Base-by-base conservation (phyloP, 2,329 filamentous ascomycete genomes). In the Ophiostoma piceae region DNA sequence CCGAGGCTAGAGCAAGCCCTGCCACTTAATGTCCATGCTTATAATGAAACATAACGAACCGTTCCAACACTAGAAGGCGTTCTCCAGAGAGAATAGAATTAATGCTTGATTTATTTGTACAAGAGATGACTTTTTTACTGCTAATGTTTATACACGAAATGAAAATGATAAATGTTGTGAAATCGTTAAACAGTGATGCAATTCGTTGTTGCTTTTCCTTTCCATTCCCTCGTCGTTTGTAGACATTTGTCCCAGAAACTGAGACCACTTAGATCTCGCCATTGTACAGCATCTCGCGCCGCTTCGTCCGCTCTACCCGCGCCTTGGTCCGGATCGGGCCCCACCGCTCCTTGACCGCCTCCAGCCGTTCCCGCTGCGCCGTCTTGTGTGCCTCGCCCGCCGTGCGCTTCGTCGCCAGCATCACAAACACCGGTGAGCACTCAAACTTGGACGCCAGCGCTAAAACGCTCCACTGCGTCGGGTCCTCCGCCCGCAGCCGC, bases 361-460 rank as follows among this genome's bases (percentile, higher is more conserved):
- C 83, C 72, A 82, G 72, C 76, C 82, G 81, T 70, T 77, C 79
- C 75, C 77, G 82, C 73, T 82, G 71, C 76, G 81, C 81, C 62
- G 81, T 77, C 72, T 79, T 78, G 78, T 88, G 84, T 75, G 83
- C 82, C 37, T 47, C 37, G 39, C 65, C 65, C 6, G 74, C 71
- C 47, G 81, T 79, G 29, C 85, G 80, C 69, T 82, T 80, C 75
- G 83, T 83, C 75, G 84, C 86, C 78, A 88, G 85, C 77, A 84
- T 83, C 71, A 89, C 81, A 74, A 89, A 89, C 65, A 84, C 76
- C 22, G 80, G 78, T 47, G 82, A 83, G 81, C 87, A 88, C 68
- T 83, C 77, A 77, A 84, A 89, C 76, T 84, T 84, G 69, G 78
- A 76, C 5, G 87, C 84, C 41, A 90, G 82, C 66, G 78, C 79